phyloP scores from a whole-genome alignment of 2,329 filamentous ascomycete species.

The Pseudopithomyces chartarum region DNA sequence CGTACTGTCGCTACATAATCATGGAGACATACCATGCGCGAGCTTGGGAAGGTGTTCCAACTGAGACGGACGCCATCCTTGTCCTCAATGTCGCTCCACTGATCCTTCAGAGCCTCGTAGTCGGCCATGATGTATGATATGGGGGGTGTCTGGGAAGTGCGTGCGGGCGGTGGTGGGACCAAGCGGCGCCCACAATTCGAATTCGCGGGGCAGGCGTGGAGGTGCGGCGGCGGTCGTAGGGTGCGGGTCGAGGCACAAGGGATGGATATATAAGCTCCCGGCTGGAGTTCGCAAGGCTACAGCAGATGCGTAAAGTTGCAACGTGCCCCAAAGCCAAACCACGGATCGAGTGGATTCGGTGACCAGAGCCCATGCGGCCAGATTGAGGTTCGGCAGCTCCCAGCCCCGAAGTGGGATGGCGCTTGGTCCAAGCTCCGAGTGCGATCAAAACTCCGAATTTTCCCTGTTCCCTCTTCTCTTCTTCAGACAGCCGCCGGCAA shows the following conservation, averaged over 20 bases:
- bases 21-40: conserved; percentile 72
- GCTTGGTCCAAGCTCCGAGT: conserved; percentile 17
- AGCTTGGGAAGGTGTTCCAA: conserved; percentile 99
- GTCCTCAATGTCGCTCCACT: conserved; percentile 96
- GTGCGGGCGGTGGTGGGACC: conserved; percentile 16
- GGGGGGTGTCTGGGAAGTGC: conserved; percentile 14
- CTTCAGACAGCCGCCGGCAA: conserved; percentile 57
- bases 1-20: conserved; percentile 13
- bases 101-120: conserved; percentile 90
- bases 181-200: conserved; percentile 38
- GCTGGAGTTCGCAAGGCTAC: conserved; percentile 23
- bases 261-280: conserved; percentile 19
- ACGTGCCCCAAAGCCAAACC: conserved; percentile 31
- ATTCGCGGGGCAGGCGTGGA: conserved; percentile 31
- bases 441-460: conserved; percentile 36
- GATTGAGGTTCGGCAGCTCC: conserved; percentile 34
- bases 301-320: conserved; percentile 28
- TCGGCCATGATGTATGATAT: conserved; percentile 67
- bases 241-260: conserved; percentile 8
- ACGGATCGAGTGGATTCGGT: conserved; percentile 20
- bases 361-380: conserved; percentile 33
- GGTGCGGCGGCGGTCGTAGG: conserved; percentile 8
- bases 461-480: conserved; percentile 50
- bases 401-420: conserved; percentile 28
- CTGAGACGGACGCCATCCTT: conserved; percentile 93